Percentiles rank a stretch among this genome's conserved stretches.
phyloP scores from a whole-genome alignment of 371 early-diverging fungal genomes.

The Apophysomyces variabilis region DNA sequence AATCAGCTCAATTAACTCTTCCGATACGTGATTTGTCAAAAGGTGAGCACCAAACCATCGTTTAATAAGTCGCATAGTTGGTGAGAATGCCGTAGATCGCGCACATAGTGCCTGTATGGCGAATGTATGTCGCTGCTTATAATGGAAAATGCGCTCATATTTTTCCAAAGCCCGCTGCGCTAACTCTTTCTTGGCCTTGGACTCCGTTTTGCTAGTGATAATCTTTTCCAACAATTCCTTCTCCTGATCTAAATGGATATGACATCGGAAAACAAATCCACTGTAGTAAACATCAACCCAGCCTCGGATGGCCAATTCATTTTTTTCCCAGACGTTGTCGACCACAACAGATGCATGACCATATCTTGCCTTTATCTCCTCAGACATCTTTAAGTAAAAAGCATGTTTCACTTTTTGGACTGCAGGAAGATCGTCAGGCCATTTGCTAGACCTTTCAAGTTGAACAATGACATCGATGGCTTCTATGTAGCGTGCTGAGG shows the following conservation, averaged over 20 bases:
- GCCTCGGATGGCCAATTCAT: slow-evolving; percentile 55
- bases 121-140: slow-evolving; percentile 67
- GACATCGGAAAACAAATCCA: slow-evolving; percentile 79
- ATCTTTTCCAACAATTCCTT: slow-evolving; percentile 59
- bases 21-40: slow-evolving; percentile 58
- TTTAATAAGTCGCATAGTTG: slow-evolving; percentile 81
- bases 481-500: slow-evolving; percentile 67
- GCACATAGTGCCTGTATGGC: slow-evolving; percentile 74
- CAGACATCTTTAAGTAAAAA: slow-evolving; percentile 74
- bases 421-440: slow-evolving; percentile 90
- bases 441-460: slow-evolving; percentile 82
- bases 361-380: slow-evolving; percentile 48
- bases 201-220: slow-evolving; percentile 53
- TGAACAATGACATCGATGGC: slow-evolving; percentile 82
- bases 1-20: slow-evolving; percentile 65
- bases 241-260: slow-evolving; percentile 76
- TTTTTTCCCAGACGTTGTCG: slow-evolving; percentile 47
- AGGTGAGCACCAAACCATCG: slow-evolving; percentile 87
- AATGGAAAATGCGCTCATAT: slow-evolving; percentile 55
- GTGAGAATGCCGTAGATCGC: slow-evolving; percentile 67
- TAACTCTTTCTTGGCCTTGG: slow-evolving; percentile 42
- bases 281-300: slow-evolving; percentile 71
- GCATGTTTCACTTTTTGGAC: slow-evolving; percentile 92
- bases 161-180: slow-evolving; percentile 55
- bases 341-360: slow-evolving; percentile 46